These are phyloP conservation scores for Paramyrothecium roridum DNA, from an alignment of 2,329 filamentous ascomycete genomes.

Conservation along the genomic window DNA sequence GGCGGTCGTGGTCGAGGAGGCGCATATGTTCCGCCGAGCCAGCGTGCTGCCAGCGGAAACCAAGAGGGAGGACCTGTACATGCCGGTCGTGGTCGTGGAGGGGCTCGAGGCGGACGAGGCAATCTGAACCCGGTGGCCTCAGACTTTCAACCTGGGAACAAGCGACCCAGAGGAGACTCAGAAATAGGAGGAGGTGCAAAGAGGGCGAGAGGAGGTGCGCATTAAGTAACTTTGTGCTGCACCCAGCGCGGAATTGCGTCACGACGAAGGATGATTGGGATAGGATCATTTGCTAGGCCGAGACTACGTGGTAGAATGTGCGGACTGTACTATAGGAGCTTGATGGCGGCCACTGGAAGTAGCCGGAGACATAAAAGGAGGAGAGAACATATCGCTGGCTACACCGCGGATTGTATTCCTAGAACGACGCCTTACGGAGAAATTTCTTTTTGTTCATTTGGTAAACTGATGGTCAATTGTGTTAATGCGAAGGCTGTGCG, in stretches of 20 bases:
- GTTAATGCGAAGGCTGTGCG: too few species aligned
- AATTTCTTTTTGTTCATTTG: background rate
- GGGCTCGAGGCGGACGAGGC: conserved; percentile 34
- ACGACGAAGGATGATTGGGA: conserved; percentile 5
- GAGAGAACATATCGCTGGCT: background rate
- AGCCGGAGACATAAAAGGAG: background rate
- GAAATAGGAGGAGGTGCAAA: conserved; percentile 39
- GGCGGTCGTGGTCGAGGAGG: conserved; percentile 36
- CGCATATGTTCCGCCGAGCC: conserved; percentile 32
- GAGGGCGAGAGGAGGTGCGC: conserved; percentile 37
- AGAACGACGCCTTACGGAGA: background rate
- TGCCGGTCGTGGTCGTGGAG: conserved; percentile 37
- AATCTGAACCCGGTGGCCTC: conserved; percentile 47
- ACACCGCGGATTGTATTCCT: background rate
- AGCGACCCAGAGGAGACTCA: conserved; percentile 53
- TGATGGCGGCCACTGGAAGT: background rate
- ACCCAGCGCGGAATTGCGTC: background rate
- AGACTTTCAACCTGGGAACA: conserved; percentile 57
- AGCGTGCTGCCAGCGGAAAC: conserved; percentile 28
- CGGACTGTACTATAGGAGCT: background rate
- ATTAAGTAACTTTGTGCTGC: conserved; percentile 15
- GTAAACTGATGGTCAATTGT: too few species aligned
- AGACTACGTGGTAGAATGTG: background rate
- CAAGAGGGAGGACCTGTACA: conserved; percentile 29
- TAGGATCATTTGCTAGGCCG: conserved; percentile 3